phyloP scores from a whole-genome alignment of 73 alveolate genomes.

The Paramecium bursaria region DNA sequence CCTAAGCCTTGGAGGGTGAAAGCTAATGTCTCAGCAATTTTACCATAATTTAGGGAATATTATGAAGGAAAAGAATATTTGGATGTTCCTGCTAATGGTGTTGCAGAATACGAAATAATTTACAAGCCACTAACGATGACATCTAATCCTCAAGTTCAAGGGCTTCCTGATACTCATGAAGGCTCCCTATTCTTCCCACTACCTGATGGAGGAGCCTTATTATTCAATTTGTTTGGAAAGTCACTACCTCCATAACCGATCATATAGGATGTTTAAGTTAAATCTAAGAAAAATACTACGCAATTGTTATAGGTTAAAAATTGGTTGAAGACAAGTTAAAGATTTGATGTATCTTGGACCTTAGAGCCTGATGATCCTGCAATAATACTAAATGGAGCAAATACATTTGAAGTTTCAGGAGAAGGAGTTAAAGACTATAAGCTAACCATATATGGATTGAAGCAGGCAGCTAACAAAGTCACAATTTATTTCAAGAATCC shows the following conservation, averaged over 20 bases:
- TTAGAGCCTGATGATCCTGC: conserved; percentile 92
- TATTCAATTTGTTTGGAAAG: conserved; percentile 93
- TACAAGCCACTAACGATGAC: conserved; percentile 98
- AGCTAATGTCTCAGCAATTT: conserved; percentile 91
- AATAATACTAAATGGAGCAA: conserved; percentile 96
- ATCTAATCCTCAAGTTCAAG: conserved; percentile 80
- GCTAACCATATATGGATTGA: conserved; percentile 91
- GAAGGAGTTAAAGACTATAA: conserved; percentile 95
- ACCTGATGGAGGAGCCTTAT: conserved; percentile 98
- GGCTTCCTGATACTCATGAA: conserved; percentile 86
- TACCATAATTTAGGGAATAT: conserved; percentile 86
- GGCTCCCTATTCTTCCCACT: conserved; percentile 98
- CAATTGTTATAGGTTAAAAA: conserved; percentile 89
- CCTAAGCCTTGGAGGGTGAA: conserved; percentile 96
- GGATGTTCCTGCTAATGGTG: conserved; percentile 89
- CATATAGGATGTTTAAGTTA: conserved; percentile 81
- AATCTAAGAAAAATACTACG: conserved; percentile 93
- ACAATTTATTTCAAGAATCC: conserved; percentile 94
- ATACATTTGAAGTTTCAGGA: conserved; percentile 96
- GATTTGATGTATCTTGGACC: conserved; percentile 97
- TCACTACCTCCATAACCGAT: conserved; percentile 93
- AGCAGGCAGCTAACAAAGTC: conserved; percentile 90
- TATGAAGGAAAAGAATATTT: conserved; percentile 91
- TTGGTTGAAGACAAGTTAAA: conserved; percentile 95
- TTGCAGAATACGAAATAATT: conserved; percentile 91